Percentiles rank a stretch among this genome's conserved stretches.
Conservation (phyloP, 441 rosid genomes). For the Daphne laureola region DNA sequence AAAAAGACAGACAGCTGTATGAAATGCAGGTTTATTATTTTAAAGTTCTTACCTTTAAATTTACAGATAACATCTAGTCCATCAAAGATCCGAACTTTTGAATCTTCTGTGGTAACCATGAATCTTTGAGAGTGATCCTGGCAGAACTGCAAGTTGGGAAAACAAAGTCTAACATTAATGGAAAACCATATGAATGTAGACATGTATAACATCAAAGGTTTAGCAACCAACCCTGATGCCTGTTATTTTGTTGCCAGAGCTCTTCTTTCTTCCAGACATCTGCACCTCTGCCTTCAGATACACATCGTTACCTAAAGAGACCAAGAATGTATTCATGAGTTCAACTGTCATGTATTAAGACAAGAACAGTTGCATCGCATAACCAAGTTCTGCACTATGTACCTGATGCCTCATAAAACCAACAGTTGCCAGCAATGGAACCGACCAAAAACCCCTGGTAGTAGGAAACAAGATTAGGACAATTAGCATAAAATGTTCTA, state of each 20-base stretch:
- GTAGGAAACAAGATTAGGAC: constrained; percentile 7
- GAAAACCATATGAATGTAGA: constrained; percentile 4
- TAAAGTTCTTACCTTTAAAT: constrained; percentile 48
- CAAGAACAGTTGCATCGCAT: background rate
- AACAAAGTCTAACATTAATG: constrained; percentile 11
- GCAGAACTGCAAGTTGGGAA: constrained; percentile 40
- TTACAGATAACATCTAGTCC: constrained; percentile 45
- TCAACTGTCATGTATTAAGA: background rate
- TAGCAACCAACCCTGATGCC: constrained; percentile 47
- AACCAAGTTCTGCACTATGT: constrained; percentile 1
- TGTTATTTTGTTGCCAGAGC: constrained; percentile 50
- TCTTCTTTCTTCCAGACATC: constrained; percentile 41
- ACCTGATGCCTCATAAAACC: constrained; percentile 58
- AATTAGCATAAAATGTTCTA: constrained; percentile 4
- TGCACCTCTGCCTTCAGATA: constrained; percentile 38
- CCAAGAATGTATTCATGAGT: constrained; percentile 5
- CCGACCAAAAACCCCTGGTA: constrained; percentile 74
- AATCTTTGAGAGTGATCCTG: constrained; percentile 42
- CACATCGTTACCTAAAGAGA: constrained; percentile 32
- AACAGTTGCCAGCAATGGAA: constrained; percentile 55
- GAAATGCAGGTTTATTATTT: no score
- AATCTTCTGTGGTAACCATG: constrained; percentile 73
- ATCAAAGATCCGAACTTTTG: constrained; percentile 52
- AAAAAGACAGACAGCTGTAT: no score
- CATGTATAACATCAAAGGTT: constrained; percentile 3